phyloP scores from a whole-genome alignment of 805 yeast genomes.

The Yarrowia hollandica region DNA sequence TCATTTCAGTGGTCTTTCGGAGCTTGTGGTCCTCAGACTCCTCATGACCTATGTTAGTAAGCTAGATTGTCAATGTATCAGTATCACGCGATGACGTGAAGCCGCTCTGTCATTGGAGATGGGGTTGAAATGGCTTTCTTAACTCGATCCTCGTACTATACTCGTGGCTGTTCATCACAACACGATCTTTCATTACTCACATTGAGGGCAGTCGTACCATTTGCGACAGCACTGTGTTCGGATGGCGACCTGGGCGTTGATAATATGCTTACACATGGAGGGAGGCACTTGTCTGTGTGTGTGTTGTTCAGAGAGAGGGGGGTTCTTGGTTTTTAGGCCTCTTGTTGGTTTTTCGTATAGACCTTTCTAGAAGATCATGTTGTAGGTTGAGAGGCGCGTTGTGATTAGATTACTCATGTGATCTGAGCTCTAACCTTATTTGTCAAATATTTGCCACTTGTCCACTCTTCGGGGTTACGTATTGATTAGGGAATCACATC shows the following conservation, averaged over 20 bases:
- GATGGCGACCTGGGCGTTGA: slow-evolving; percentile 42
- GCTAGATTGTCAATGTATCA: too few relatives aligned
- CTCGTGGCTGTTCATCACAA: too few relatives aligned
- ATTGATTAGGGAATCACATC: too few relatives aligned
- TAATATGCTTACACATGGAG: slow-evolving; percentile 40
- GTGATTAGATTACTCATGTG: slow-evolving; percentile 26
- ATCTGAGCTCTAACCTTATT: not conserved
- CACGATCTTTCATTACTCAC: too few relatives aligned
- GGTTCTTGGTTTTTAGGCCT: not conserved
- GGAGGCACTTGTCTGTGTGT: not conserved
- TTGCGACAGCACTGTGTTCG: slow-evolving; percentile 41
- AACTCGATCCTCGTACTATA: too few relatives aligned
- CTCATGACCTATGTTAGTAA: slow-evolving; percentile 36
- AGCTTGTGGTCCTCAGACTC: slow-evolving; percentile 40
- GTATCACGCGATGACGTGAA: too few relatives aligned
- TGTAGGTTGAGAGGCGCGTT: slow-evolving; percentile 21
- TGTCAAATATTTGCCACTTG: too few relatives aligned
- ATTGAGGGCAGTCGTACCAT: slow-evolving; percentile 42
- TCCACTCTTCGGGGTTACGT: too few relatives aligned
- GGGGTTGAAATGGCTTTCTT: too few relatives aligned
- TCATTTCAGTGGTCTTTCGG: slow-evolving; percentile 39
- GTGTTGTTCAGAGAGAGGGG: not conserved
- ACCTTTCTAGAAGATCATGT: slow-evolving; percentile 1
- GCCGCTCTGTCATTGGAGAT: too few relatives aligned
- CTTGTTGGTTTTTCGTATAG: not conserved